Conservation (phyloP, 345 rosid species). For the Citrus unshiu region DNA sequence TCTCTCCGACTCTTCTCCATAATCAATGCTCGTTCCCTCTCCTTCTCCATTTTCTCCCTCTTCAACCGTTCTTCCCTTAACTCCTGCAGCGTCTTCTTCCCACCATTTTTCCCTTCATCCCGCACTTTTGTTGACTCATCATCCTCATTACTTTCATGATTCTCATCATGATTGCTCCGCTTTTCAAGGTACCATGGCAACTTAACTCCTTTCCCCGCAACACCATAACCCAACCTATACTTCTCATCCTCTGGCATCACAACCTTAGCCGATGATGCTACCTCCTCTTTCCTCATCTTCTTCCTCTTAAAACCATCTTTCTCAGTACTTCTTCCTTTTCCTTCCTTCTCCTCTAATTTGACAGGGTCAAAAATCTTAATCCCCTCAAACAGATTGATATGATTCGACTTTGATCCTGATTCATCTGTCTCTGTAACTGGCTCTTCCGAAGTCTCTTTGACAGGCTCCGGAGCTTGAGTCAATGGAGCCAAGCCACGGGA, state of each 20-base stretch:
- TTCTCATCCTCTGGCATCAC: conserved; percentile 80
- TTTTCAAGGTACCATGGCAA: conserved; percentile 87
- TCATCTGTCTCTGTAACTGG: conserved; percentile 12
- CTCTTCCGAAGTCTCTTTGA: conserved; percentile 9
- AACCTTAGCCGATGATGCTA: conserved; percentile 20
- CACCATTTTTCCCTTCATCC: conserved; percentile 38
- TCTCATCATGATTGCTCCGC: conserved; percentile 30
- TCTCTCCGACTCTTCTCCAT: conserved; percentile 46
- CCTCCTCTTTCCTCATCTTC: conserved; percentile 81
- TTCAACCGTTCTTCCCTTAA: conserved; percentile 70
- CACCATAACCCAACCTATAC: conserved; percentile 79
- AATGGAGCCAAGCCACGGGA: conserved; percentile 79
- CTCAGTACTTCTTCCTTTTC: conserved; percentile 25
- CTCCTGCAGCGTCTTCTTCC: conserved; percentile 73
- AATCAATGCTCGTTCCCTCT: conserved; percentile 55
- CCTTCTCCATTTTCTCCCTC: conserved; percentile 78
- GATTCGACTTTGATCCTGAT: conserved; percentile 55
- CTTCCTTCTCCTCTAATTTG: conserved; percentile 28
- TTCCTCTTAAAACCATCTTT: conserved; percentile 53
- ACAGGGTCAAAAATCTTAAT: conserved; percentile 83
- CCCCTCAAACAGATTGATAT: conserved; percentile 89
- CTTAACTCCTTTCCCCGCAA: conserved; percentile 94
- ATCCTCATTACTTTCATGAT: conserved; percentile 23
- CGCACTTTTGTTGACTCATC: conserved; percentile 21
- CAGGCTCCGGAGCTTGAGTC: conserved; percentile 24